Conservation (phyloP, 768 basidiomycete species). For the Suillus subaureus region DNA sequence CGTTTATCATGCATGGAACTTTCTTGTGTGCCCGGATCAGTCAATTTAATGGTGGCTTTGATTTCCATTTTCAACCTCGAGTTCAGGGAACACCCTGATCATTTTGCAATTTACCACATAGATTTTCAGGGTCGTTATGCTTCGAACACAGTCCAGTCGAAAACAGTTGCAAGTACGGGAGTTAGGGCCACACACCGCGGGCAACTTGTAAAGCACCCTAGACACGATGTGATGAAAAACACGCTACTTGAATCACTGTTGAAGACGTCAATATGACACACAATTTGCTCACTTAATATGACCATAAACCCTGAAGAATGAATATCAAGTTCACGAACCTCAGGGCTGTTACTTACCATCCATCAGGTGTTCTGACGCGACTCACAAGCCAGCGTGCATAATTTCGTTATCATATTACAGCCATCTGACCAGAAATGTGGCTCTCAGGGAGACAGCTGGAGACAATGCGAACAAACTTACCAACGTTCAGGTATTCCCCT, state of each 20-base stretch:
- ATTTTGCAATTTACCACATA: background rate
- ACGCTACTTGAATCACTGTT: background rate
- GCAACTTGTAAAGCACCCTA: slow-evolving; percentile 5
- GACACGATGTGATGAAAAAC: slow-evolving; percentile 6
- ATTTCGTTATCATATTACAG: background rate
- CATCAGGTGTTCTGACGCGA: slow-evolving; percentile 2
- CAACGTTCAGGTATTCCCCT: background rate
- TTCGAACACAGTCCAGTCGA: slow-evolving; percentile 5
- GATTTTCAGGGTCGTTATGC: slow-evolving; percentile 8
- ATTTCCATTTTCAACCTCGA: slow-evolving; percentile 2
- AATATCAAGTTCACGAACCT: slow-evolving; percentile 1
- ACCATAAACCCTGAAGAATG: slow-evolving; percentile 4
- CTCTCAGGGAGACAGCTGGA: background rate
- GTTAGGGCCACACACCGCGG: slow-evolving; percentile 5
- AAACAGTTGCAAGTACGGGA: slow-evolving; percentile 1
- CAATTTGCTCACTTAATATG: background rate
- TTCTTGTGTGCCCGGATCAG: background rate
- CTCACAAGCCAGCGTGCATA: background rate
- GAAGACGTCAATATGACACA: slow-evolving; percentile 8
- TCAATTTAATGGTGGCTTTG: background rate
- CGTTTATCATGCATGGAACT: background rate
- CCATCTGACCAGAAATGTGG: background rate
- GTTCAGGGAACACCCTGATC: slow-evolving; percentile 7
- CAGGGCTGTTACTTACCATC: slow-evolving; percentile 4
- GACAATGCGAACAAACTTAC: background rate